phyloP scores from a whole-genome alignment of 139 green algal species.

The Astrephomene gubernaculifera region DNA sequence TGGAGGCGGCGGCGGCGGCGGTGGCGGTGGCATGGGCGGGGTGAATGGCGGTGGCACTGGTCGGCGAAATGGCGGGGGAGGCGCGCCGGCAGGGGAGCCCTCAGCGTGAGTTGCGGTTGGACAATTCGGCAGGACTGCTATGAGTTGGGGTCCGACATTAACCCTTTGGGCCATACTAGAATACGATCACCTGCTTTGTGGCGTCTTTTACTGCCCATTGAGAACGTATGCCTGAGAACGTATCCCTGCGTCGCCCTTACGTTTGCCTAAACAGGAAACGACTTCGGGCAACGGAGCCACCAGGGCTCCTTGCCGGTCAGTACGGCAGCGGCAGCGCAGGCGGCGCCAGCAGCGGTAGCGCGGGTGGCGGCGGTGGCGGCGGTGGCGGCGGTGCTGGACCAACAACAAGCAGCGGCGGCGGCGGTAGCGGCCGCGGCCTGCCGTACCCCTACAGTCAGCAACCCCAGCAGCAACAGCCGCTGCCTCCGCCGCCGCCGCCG shows the following conservation, averaged over 20 bases:
- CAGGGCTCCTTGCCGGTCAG: not conserved
- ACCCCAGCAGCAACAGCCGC: not conserved
- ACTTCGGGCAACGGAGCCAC: not conserved
- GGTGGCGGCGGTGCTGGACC: too few species aligned
- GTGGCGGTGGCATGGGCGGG: not conserved
- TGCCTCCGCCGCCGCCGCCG: not conserved
- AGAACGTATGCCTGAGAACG: too few species aligned
- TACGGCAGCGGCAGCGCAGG: not conserved
- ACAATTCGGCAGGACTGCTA: too few species aligned
- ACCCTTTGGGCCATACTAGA: too few species aligned
- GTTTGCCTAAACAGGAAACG: too few species aligned
- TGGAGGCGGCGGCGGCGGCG: not conserved
- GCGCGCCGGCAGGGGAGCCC: not conserved
- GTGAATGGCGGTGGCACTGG: not conserved
- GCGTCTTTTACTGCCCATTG: too few species aligned
- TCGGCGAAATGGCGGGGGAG: not conserved
- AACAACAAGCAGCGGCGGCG: not conserved
- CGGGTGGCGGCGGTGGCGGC: not conserved
- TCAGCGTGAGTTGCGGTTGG: constrained; percentile 8
- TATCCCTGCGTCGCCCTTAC: too few species aligned
- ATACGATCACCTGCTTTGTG: too few species aligned
- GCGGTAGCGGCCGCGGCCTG: not conserved
- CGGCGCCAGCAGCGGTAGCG: not conserved
- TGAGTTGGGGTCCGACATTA: too few species aligned
- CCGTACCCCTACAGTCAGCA: not conserved